These are phyloP conservation scores for Sporobolomyces roseus DNA, from an alignment of 768 basidiomycete species.

Conservation along the genomic window DNA sequence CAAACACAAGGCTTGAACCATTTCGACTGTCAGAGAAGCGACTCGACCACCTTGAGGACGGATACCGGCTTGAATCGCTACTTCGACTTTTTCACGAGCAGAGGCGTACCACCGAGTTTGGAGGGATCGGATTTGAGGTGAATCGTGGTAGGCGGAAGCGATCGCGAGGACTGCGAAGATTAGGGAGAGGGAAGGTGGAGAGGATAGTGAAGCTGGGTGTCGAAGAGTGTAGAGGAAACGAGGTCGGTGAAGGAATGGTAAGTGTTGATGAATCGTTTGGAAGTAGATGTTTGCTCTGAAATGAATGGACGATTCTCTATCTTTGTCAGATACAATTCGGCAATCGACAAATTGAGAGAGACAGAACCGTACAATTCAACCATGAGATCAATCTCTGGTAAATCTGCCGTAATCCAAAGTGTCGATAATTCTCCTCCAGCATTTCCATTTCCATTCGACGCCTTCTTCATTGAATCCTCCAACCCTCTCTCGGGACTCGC, in stretches of 20 bases:
- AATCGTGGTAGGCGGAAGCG: conserved; percentile 29
- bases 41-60: background rate
- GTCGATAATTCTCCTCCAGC: background rate
- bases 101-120: conserved; percentile 19
- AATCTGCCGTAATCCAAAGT: conserved; percentile 7
- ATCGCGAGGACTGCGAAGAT: conserved; percentile 37
- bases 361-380: conserved; percentile 26
- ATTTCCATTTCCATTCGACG: no score
- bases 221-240: conserved; percentile 39
- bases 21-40: conserved; percentile 36
- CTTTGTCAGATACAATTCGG: no score
- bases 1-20: conserved; percentile 33
- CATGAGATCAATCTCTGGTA: conserved; percentile 33
- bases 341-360: background rate
- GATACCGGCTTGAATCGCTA: conserved; percentile 21
- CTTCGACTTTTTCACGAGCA: conserved; percentile 31
- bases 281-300: conserved; percentile 40
- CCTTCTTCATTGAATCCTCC: background rate
- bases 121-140: conserved; percentile 6
- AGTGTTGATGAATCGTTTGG: conserved; percentile 28
- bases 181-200: conserved; percentile 32
- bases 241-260: conserved; percentile 40
- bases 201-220: conserved; percentile 26
- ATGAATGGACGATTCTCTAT: no score
- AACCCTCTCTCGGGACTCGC: conserved; percentile 5